Conservation (phyloP, 129 eudicot species). For the Centella asiatica region DNA sequence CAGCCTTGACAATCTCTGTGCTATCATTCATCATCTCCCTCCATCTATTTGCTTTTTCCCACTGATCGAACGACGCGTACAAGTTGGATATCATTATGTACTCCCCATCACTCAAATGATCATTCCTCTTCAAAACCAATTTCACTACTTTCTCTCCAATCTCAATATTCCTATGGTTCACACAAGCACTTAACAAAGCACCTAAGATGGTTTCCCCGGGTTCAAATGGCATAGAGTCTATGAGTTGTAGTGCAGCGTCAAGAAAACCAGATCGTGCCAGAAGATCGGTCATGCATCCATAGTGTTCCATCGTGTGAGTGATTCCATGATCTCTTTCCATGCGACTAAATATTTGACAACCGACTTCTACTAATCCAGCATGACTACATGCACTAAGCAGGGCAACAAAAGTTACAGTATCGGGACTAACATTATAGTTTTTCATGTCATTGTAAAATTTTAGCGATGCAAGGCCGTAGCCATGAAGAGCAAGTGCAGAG, state of each 20-base stretch:
- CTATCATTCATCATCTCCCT: slow-evolving; percentile 50
- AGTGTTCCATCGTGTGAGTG: slow-evolving; percentile 33
- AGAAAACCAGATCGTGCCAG: slow-evolving; percentile 42
- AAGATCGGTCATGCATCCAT: slow-evolving; percentile 53
- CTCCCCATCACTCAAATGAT: slow-evolving; percentile 34
- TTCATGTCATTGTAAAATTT: slow-evolving; percentile 29
- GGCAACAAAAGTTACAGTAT: slow-evolving; percentile 41
- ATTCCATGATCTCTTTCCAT: slow-evolving; percentile 26
- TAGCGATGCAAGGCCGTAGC: slow-evolving; percentile 30
- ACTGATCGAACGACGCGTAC: slow-evolving; percentile 35
- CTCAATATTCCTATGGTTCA: slow-evolving; percentile 34
- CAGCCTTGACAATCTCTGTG: slow-evolving; percentile 31
- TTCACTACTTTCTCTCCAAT: slow-evolving; percentile 37
- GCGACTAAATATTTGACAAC: slow-evolving; percentile 24
- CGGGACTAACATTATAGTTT: slow-evolving; percentile 20
- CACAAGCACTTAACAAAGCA: slow-evolving; percentile 54
- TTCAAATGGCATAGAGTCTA: slow-evolving; percentile 39
- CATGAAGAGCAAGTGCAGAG: slow-evolving; percentile 45
- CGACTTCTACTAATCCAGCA: slow-evolving; percentile 38
- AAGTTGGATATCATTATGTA: slow-evolving; percentile 50
- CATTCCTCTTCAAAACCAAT: slow-evolving; percentile 9
- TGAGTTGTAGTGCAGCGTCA: slow-evolving; percentile 29
- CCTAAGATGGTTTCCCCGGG: slow-evolving; percentile 41
- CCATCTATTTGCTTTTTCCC: slow-evolving; percentile 42
- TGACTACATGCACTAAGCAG: slow-evolving; percentile 50